Evolutionary conservation across 2,329 filamentous ascomycete genomes (phyloP).

Genomic region (Trichothecium roseum): DNA sequence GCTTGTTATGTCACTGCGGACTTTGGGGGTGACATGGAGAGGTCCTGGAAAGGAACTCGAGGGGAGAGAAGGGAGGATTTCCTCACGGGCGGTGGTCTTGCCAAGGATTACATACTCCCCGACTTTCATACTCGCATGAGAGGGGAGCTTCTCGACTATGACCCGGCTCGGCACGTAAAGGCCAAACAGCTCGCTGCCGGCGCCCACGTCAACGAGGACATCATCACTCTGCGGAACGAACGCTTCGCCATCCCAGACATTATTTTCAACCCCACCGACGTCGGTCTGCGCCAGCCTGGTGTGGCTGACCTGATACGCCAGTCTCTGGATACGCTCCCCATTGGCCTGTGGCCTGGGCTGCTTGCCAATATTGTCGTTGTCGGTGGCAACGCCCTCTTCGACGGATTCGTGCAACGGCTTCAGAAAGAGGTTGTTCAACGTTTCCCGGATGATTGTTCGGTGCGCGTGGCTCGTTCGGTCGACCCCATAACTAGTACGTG

Average conservation of each 20-base stretch:
- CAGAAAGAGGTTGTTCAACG: constrained; percentile 63
- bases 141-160: constrained; percentile 68
- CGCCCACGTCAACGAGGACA: constrained; percentile 52
- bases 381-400: constrained; percentile 71
- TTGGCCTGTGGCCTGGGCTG: constrained; percentile 74
- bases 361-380: constrained; percentile 83
- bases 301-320: constrained; percentile 76
- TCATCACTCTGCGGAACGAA: constrained; percentile 82
- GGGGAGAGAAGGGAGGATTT: constrained; percentile 44
- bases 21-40: constrained; percentile 69
- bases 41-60: constrained; percentile 68
- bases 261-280: constrained; percentile 76
- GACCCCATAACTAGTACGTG: constrained; percentile 76
- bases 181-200: constrained; percentile 33
- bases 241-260: constrained; percentile 85
- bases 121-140: constrained; percentile 54
- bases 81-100: constrained; percentile 47
- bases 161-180: constrained; percentile 51
- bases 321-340: constrained; percentile 61
- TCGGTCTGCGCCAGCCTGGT: constrained; percentile 75
- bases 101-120: constrained; percentile 85
- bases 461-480: constrained; percentile 58
- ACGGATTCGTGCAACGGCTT: constrained; percentile 72
- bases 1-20: constrained; percentile 74
- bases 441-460: constrained; percentile 65